phyloP scores from a whole-genome alignment of 352 stramenopile species.

The Globisporangium alternatum region DNA sequence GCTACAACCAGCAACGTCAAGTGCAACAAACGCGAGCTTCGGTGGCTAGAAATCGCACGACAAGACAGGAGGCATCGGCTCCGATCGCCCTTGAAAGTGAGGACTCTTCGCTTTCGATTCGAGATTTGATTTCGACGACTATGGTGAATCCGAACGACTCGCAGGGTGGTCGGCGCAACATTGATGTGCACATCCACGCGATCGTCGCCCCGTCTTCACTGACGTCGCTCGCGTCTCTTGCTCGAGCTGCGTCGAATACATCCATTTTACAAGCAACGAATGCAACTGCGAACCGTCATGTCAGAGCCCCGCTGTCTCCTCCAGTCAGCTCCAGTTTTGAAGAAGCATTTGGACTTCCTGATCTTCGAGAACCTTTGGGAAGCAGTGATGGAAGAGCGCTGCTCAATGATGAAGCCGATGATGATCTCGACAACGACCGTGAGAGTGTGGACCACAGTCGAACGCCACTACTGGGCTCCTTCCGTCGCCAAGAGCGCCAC shows the following conservation, averaged over 20 bases:
- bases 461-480: conserved; percentile 51
- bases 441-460: conserved; percentile 54
- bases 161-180: conserved; percentile 47
- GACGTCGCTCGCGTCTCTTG: conserved; percentile 55
- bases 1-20: conserved; percentile 30
- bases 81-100: conserved; percentile 27
- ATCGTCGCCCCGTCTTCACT: conserved; percentile 77
- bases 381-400: conserved; percentile 22
- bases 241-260: conserved; percentile 18
- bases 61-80: background rate
- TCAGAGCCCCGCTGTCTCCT: conserved; percentile 26
- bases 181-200: conserved; percentile 87
- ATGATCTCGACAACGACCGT: conserved; percentile 19
- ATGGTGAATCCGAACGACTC: conserved; percentile 25
- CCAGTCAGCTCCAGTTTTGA: conserved; percentile 27
- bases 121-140: conserved; percentile 60
- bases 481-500: conserved; percentile 24
- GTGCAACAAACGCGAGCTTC: conserved; percentile 25
- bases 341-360: conserved; percentile 39
- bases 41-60: background rate
- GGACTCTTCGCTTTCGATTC: conserved; percentile 52
- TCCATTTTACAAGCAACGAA: conserved; percentile 8
- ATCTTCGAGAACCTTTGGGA: conserved; percentile 25
- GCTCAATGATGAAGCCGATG: conserved; percentile 29
- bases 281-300: conserved; percentile 1